These are phyloP conservation scores for Pontederia crassipes DNA, from an alignment of 176 grass and related monocot species.

Conservation along the genomic window DNA sequence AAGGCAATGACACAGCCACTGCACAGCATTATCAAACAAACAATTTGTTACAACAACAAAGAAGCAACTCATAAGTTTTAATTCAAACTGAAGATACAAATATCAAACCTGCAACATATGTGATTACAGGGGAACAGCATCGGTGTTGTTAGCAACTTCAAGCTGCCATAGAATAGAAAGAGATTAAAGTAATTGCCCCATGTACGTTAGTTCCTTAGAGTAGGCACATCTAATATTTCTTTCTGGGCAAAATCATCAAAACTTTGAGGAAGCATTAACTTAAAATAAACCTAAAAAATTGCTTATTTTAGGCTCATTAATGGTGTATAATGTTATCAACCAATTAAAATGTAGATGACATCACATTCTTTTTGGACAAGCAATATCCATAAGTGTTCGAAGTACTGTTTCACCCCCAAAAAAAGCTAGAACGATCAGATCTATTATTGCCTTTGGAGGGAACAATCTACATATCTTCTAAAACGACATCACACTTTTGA, in stretches of 20 bases:
- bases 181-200: background rate
- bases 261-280: no score
- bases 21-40: constrained; percentile 10
- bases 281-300: no score
- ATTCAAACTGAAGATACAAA: background rate
- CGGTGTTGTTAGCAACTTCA: constrained; percentile 71
- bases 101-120: constrained; percentile 65
- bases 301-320: no score
- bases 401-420: no score
- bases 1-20: constrained; percentile 46
- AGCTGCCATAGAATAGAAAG: constrained; percentile 22
- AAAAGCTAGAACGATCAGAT: no score
- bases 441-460: no score
- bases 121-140: constrained; percentile 73
- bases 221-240: background rate
- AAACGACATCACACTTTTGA: no score
- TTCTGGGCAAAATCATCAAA: background rate
- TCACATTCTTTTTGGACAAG: no score
- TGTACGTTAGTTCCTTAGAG: background rate
- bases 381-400: no score
- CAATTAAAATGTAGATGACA: no score
- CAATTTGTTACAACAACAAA: constrained; percentile 7
- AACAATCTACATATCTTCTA: no score
- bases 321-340: no score
- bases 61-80: background rate